Conservation (phyloP, 2,329 filamentous ascomycete species). For the Teratosphaeria epicoccoides region DNA sequence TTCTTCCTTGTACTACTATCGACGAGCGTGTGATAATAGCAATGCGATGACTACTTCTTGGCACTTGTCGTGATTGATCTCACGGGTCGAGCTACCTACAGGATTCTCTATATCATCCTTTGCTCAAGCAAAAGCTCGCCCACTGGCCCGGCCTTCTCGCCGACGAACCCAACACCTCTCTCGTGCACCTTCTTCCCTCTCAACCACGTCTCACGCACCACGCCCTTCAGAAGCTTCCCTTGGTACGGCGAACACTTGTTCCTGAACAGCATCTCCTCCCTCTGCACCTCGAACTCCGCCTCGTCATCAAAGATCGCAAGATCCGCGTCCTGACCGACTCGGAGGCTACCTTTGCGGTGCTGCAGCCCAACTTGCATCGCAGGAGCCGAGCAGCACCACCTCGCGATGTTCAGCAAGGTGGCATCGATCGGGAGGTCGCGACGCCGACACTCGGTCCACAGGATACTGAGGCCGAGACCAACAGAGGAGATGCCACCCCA, state of each 20-base stretch:
- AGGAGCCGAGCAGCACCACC: slow-evolving; percentile 77
- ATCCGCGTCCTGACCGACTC: slow-evolving; percentile 76
- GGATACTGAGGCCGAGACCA: slow-evolving; percentile 80
- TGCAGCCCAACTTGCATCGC: slow-evolving; percentile 78
- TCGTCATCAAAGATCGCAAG: slow-evolving; percentile 84
- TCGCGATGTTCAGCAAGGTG: slow-evolving; percentile 65
- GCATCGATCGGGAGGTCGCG: slow-evolving; percentile 44
- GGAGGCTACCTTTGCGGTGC: slow-evolving; percentile 69
- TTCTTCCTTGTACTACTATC: neutral
- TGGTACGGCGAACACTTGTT: slow-evolving; percentile 91
- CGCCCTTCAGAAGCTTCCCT: slow-evolving; percentile 63
- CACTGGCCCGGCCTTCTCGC: slow-evolving; percentile 44
- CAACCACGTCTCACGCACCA: slow-evolving; percentile 78
- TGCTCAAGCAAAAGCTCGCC: slow-evolving; percentile 44
- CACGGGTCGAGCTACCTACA: neutral
- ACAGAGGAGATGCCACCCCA: slow-evolving; percentile 97
- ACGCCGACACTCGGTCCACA: slow-evolving; percentile 65
- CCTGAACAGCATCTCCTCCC: slow-evolving; percentile 83
- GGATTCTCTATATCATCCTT: slow-evolving; percentile 22
- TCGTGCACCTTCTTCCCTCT: slow-evolving; percentile 66
- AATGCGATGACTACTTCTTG: neutral
- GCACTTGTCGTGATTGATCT: neutral
- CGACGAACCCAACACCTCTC: slow-evolving; percentile 50
- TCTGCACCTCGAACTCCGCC: slow-evolving; percentile 58
- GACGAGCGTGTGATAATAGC: neutral